These are phyloP conservation scores for Boletus insuetus DNA, from an alignment of 768 basidiomycete genomes.

Conservation along the genomic window DNA sequence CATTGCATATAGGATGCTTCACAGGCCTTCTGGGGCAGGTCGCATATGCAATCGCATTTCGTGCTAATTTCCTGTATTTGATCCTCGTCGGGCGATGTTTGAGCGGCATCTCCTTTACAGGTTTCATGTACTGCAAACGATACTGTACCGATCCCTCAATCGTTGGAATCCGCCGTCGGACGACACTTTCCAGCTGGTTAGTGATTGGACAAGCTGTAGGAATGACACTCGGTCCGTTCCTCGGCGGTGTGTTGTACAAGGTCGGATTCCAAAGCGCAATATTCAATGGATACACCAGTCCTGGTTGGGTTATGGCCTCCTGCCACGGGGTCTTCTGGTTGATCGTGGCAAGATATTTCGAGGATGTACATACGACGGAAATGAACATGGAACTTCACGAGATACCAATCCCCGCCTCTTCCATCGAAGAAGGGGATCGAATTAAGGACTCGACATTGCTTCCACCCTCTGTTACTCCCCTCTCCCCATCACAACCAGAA, in stretches of 20 bases:
- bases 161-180: conserved; percentile 60
- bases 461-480: neutral
- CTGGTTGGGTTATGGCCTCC: conserved; percentile 58
- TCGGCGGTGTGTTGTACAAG: conserved; percentile 61
- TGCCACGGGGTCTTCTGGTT: conserved; percentile 54
- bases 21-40: conserved; percentile 54
- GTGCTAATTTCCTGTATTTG: conserved; percentile 57
- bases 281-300: conserved; percentile 69
- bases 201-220: conserved; percentile 63
- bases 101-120: conserved; percentile 55
- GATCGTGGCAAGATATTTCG: conserved; percentile 34
- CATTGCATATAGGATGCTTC: conserved; percentile 54
- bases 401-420: neutral
- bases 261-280: conserved; percentile 52
- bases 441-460: neutral
- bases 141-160: conserved; percentile 68
- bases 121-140: conserved; percentile 40
- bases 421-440: conserved; percentile 3
- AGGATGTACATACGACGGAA: conserved; percentile 35
- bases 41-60: conserved; percentile 61
- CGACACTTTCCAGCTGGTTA: conserved; percentile 58
- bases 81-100: conserved; percentile 71
- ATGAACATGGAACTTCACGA: conserved; percentile 9
- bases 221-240: conserved; percentile 61
- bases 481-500: neutral